These are phyloP conservation scores for Sechiopsis laciniata DNA, from an alignment of 306 rosid species.

Conservation along the genomic window DNA sequence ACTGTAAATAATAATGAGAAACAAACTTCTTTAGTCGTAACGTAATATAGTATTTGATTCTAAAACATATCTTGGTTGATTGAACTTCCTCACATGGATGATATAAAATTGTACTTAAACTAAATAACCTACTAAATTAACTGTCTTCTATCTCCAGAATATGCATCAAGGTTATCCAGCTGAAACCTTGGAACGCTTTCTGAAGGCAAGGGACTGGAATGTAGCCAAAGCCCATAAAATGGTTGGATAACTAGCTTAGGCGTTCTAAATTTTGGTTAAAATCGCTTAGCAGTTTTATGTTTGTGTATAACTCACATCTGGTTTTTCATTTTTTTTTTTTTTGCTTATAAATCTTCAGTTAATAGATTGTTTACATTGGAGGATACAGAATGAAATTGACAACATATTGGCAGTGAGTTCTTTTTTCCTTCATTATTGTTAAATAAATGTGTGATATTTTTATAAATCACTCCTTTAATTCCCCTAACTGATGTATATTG, in stretches of 20 bases:
- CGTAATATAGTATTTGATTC: background rate
- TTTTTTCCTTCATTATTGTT: background rate
- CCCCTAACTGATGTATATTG: background rate
- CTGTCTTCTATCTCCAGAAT: constrained; percentile 47
- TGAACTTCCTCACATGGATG: background rate
- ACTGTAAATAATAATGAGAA: background rate
- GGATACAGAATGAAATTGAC: constrained; percentile 77
- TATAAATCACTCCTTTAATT: background rate
- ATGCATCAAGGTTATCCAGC: constrained; percentile 66
- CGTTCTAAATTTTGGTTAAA: constrained; percentile 1
- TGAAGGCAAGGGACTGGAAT: constrained; percentile 84
- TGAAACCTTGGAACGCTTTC: constrained; percentile 66
- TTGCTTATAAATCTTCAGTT: constrained; percentile 40
- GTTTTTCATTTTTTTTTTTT: no score
- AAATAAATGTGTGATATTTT: background rate
- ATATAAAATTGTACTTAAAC: background rate
- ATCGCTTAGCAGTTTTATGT: background rate
- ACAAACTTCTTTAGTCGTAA: background rate
- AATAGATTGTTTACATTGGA: constrained; percentile 81
- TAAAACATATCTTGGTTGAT: background rate
- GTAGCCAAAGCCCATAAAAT: constrained; percentile 81
- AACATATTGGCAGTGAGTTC: constrained; percentile 65
- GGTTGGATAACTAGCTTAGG: constrained; percentile 42
- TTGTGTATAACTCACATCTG: background rate
- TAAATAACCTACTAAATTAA: background rate